A percentile compares a stretch with the other conserved stretches of the same genome.
phyloP scores from a whole-genome alignment of 306 rosid species.

The Gillenia trifoliata region DNA sequence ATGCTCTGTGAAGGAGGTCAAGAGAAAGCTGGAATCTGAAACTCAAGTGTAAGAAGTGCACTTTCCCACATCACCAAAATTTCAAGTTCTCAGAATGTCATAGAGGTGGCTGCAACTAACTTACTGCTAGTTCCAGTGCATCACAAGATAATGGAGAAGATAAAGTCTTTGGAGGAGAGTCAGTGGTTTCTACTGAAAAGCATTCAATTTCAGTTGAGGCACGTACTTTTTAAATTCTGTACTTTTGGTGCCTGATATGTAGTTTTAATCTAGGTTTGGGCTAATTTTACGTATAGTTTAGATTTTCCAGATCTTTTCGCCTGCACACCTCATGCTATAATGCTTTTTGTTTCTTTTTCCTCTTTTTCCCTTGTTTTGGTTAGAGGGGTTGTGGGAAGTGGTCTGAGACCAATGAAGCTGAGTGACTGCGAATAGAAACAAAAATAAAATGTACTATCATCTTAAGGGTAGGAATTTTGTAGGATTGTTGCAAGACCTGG shows the following conservation, averaged over 20 bases:
- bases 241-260: too few relatives aligned
- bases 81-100: constrained; percentile 27
- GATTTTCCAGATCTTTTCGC: background rate
- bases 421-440: background rate
- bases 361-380: background rate
- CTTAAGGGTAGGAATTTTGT: background rate
- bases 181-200: constrained; percentile 37
- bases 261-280: background rate
- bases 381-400: background rate
- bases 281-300: background rate
- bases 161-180: constrained; percentile 38
- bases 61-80: constrained; percentile 29
- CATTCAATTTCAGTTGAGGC: constrained; percentile 66
- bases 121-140: constrained; percentile 28
- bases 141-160: constrained; percentile 23
- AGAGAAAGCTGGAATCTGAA: constrained; percentile 34
- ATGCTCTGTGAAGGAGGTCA: constrained; percentile 21
- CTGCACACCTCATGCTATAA: background rate
- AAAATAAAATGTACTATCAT: background rate
- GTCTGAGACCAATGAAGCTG: too few relatives aligned
- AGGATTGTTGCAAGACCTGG: background rate
- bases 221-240: constrained; percentile 7
- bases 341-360: background rate
- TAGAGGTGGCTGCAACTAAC: constrained; percentile 33
- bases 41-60: constrained; percentile 32